These are phyloP conservation scores for Fusarium nygamai DNA, from an alignment of 2,329 filamentous ascomycete genomes.

Conservation along the genomic window DNA sequence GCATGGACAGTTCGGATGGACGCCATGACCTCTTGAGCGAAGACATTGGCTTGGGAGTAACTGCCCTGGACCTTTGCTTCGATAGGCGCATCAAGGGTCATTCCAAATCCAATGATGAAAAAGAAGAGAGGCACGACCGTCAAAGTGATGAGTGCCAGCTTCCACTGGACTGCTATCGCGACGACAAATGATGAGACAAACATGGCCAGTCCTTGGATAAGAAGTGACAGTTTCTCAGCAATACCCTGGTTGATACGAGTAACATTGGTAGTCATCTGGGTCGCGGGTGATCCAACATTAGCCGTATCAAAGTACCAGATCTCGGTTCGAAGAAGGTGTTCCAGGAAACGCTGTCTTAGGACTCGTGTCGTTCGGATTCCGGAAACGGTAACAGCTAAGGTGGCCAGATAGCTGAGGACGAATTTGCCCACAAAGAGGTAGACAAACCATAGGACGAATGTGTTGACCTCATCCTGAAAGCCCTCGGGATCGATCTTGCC, in stretches of 20 bases:
- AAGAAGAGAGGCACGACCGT: constrained; percentile 45
- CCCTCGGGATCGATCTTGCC: not conserved
- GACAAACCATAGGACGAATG: constrained; percentile 28
- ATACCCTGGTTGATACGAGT: constrained; percentile 53
- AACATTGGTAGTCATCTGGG: constrained; percentile 50
- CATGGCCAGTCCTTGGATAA: constrained; percentile 50
- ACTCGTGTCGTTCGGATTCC: constrained; percentile 27
- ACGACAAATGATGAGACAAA: constrained; percentile 51
- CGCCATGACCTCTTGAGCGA: constrained; percentile 49
- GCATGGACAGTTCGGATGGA: constrained; percentile 54
- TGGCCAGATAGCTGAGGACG: constrained; percentile 21
- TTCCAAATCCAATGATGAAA: constrained; percentile 41
- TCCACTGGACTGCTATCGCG: constrained; percentile 53
- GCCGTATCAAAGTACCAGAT: constrained; percentile 30
- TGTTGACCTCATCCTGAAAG: constrained; percentile 12
- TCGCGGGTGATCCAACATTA: constrained; percentile 33
- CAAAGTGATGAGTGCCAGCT: constrained; percentile 52
- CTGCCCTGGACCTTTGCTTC: constrained; percentile 47
- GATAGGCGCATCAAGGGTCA: constrained; percentile 40
- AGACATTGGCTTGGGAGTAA: constrained; percentile 45
- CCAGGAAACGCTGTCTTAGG: constrained; percentile 15
- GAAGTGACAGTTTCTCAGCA: constrained; percentile 50
- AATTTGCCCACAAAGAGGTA: constrained; percentile 31
- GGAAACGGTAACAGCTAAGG: constrained; percentile 1
- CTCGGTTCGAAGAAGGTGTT: constrained; percentile 24